Conservation (phyloP, 352 stramenopile species). For the Globisporangium ultimum region DNA sequence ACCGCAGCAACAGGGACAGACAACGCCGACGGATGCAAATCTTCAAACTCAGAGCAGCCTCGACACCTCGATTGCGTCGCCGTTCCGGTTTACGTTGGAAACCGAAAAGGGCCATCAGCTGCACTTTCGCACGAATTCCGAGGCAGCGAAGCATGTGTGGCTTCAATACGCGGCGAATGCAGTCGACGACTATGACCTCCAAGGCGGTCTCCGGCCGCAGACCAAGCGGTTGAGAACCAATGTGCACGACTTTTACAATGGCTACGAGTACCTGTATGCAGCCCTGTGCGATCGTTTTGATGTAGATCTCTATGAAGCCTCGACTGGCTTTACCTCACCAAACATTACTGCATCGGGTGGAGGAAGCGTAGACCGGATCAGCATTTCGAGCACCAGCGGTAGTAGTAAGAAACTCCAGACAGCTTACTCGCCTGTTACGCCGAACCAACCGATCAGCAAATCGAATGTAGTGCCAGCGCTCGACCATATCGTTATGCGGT, state of each 20-base stretch:
- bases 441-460: conserved; percentile 53
- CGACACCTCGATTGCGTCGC: conserved; percentile 20
- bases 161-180: conserved; percentile 71
- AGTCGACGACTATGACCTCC: conserved; percentile 46
- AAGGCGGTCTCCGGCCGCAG: conserved; percentile 23
- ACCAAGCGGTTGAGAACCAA: conserved; percentile 38
- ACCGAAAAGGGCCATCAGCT: conserved; percentile 83
- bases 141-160: conserved; percentile 79
- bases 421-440: conserved; percentile 40
- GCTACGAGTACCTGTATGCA: conserved; percentile 72
- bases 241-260: conserved; percentile 70
- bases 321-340: too few species aligned
- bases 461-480: conserved; percentile 38
- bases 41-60: not conserved
- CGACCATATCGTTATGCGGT: conserved; percentile 62
- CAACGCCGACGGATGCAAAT: conserved; percentile 3
- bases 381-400: conserved; percentile 1
- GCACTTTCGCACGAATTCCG: conserved; percentile 82
- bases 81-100: conserved; percentile 78
- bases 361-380: not conserved
- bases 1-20: conserved; percentile 2
- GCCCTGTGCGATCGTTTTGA: conserved; percentile 55
- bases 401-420: conserved; percentile 48
- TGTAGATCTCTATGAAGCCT: conserved; percentile 24
- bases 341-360: too few species aligned